These are phyloP conservation scores for Posidonia oceanica DNA, from an alignment of 116 monocot species.

Conservation along the genomic window DNA sequence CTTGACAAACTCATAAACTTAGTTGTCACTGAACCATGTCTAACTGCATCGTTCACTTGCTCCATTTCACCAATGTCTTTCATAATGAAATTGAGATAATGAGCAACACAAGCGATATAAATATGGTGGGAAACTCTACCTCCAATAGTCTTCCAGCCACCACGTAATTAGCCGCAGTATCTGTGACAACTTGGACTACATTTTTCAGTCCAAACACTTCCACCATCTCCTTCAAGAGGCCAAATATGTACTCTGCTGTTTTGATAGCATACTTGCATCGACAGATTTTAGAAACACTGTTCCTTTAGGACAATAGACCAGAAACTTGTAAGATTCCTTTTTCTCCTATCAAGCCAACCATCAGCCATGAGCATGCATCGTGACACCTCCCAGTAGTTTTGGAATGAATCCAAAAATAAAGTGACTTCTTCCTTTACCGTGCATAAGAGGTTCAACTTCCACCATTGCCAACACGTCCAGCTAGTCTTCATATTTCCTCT, in stretches of 20 bases:
- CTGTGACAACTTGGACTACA: neutral
- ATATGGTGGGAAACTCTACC: too few relatives aligned
- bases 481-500: too few relatives aligned
- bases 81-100: too few relatives aligned
- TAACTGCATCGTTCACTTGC: too few relatives aligned
- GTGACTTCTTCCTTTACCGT: neutral
- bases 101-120: too few relatives aligned
- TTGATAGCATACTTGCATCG: neutral
- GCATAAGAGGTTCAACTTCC: too few relatives aligned
- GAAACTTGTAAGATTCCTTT: neutral
- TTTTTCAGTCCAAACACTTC: neutral
- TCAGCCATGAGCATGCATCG: neutral
- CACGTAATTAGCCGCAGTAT: neutral
- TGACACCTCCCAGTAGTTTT: neutral
- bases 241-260: neutral
- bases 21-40: too few relatives aligned
- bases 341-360: conserved; percentile 1
- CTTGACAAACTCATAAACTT: too few relatives aligned
- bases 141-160: too few relatives aligned
- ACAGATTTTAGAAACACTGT: neutral
- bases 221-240: neutral
- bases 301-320: neutral
- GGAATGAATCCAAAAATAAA: neutral
- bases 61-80: too few relatives aligned
- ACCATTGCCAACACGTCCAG: too few relatives aligned